These are phyloP conservation scores for Lithospermum erythrorhizon DNA, from an alignment of 257 asterid species.

Conservation along the genomic window DNA sequence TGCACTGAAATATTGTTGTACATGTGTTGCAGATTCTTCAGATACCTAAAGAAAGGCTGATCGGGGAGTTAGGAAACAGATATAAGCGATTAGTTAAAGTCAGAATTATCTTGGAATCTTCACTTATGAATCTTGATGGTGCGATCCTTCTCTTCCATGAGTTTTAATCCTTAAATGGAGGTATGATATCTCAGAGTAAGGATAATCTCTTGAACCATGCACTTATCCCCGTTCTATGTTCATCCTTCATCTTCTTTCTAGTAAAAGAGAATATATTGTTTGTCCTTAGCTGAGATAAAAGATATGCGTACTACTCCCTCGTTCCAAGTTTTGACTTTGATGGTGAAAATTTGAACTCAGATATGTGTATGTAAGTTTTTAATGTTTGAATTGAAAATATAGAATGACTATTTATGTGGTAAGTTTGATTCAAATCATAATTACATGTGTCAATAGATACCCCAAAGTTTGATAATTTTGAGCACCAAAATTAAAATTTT, in stretches of 20 bases:
- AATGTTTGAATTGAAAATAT: no score
- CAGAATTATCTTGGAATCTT: slow-evolving; percentile 42
- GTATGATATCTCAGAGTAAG: neutral
- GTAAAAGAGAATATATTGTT: no score
- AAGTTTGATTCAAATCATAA: no score
- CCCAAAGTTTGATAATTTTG: no score
- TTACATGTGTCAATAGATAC: no score
- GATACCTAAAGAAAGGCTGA: slow-evolving; percentile 46
- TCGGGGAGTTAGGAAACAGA: slow-evolving; percentile 30
- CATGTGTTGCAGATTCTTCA: slow-evolving; percentile 34
- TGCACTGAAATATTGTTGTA: neutral
- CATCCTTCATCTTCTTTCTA: neutral
- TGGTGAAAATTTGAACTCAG: no score
- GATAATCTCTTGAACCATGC: neutral
- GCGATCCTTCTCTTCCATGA: slow-evolving; percentile 54
- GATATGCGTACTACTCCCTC: no score
- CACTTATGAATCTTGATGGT: slow-evolving; percentile 59
- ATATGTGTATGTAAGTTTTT: no score
- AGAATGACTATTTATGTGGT: no score
- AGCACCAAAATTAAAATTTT: no score
- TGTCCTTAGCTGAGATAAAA: no score
- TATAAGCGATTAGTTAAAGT: slow-evolving; percentile 22
- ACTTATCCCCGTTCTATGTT: neutral
- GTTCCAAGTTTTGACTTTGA: no score
- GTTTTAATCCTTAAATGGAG: slow-evolving; percentile 19